These are phyloP conservation scores for Flaveria sonorensis DNA, from an alignment of 129 eudicot genomes.

Conservation along the genomic window DNA sequence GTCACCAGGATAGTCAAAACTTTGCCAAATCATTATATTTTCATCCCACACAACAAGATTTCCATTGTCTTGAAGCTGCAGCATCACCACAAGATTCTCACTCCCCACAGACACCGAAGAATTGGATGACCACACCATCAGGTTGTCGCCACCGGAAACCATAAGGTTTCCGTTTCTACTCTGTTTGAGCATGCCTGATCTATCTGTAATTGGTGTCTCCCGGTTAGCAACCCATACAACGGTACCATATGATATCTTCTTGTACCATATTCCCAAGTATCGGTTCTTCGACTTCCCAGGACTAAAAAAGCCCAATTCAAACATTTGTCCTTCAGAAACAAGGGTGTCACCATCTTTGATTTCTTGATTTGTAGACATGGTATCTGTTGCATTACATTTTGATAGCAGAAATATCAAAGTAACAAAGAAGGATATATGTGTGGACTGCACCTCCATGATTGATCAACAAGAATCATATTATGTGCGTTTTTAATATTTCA, in stretches of 20 bases:
- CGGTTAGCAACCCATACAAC: no score
- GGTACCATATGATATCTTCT: no score
- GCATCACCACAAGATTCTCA: neutral
- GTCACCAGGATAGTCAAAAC: constrained; percentile 39
- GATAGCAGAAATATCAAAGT: constrained; percentile 1
- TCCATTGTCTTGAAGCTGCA: constrained; percentile 22
- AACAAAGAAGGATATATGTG: neutral
- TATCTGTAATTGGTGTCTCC: no score
- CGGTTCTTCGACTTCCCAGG: no score
- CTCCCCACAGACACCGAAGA: neutral
- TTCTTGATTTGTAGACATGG: constrained; percentile 18
- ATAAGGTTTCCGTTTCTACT: constrained; percentile 27
- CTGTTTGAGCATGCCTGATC: no score
- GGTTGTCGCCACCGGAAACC: constrained; percentile 9
- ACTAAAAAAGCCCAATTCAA: no score
- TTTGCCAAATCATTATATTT: constrained; percentile 30
- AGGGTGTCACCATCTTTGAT: constrained; percentile 24
- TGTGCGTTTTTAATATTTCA: neutral
- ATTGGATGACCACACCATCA: constrained; percentile 30
- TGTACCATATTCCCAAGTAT: no score
- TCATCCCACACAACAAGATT: constrained; percentile 25
- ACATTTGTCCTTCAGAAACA: no score
- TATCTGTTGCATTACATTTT: constrained; percentile 11
- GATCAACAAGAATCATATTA: neutral
- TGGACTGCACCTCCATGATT: neutral